Evolutionary conservation across 164 flowering plant genomes (phyloP).

Genomic region (Paratinospora sagittata): DNA sequence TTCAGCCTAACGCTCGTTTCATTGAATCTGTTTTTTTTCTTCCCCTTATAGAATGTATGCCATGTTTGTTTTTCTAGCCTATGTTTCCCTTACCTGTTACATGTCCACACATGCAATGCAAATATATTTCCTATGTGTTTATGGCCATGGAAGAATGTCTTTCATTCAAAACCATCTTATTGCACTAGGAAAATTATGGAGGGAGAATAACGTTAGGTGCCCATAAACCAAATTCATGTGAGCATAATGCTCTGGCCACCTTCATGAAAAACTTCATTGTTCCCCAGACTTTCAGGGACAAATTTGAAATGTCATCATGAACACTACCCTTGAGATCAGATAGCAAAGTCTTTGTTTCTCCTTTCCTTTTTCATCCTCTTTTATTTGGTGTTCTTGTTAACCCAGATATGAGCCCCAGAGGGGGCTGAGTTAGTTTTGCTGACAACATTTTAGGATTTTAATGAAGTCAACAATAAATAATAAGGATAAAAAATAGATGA

Average conservation of each 20-base stretch:
- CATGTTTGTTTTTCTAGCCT: no score
- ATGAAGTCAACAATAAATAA: no score
- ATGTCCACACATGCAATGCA: not conserved
- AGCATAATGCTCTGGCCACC: not conserved
- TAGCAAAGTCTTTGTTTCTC: not conserved
- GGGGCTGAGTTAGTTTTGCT: no score
- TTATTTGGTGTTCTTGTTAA: no score
- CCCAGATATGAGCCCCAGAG: no score
- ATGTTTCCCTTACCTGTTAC: no score
- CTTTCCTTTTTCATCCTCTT: not conserved
- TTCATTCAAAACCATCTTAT: not conserved
- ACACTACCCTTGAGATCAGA: not conserved
- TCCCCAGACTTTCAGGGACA: not conserved
- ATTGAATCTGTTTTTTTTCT: not conserved
- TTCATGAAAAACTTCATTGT: not conserved
- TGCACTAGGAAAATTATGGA: no score
- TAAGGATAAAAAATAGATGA: no score
- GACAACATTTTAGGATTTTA: no score
- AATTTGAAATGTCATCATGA: not conserved
- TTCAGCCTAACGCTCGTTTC: not conserved
- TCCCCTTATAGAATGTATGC: not conserved
- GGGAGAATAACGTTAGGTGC: not conserved
- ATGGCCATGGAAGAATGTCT: not conserved
- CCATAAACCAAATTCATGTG: not conserved
- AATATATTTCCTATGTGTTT: not conserved